Percentiles rank a stretch among this genome's conserved stretches.
phyloP scores from a whole-genome alignment of 306 rosid species.

The Castanospermum australe region DNA sequence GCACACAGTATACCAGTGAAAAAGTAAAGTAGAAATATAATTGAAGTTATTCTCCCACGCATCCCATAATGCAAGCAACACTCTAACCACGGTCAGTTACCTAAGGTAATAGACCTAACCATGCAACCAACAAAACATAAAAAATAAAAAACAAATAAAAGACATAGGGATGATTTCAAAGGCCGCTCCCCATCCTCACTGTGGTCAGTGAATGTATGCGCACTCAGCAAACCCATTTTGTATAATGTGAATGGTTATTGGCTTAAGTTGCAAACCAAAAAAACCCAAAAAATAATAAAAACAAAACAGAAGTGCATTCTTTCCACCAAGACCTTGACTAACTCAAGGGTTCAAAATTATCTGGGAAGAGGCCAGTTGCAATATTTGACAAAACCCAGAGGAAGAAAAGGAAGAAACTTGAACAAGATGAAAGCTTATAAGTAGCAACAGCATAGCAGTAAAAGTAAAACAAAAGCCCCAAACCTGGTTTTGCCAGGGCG shows the following conservation, averaged over 20 bases:
- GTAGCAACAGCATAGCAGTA: too few relatives aligned
- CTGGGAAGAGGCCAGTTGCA: too few relatives aligned
- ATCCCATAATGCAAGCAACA: too few relatives aligned
- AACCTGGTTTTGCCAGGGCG: constrained; percentile 39
- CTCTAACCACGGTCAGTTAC: too few relatives aligned
- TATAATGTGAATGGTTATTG: not conserved
- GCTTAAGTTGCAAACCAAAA: not conserved
- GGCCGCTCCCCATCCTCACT: too few relatives aligned
- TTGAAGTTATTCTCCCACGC: too few relatives aligned
- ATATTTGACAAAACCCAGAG: not conserved
- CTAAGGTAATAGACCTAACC: not conserved
- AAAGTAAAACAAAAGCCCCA: not conserved
- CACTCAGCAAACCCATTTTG: not conserved
- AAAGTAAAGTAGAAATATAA: not conserved
- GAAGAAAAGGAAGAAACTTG: not conserved
- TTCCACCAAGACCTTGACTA: not conserved
- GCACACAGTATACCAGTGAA: not conserved
- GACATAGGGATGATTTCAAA: too few relatives aligned
- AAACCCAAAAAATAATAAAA: not conserved
- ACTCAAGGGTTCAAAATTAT: not conserved
- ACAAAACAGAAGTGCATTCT: not conserved
- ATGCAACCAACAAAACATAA: not conserved
- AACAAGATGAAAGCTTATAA: not conserved
- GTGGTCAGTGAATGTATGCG: too few relatives aligned
- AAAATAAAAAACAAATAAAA: too few relatives aligned